Base-by-base conservation (phyloP, 345 rosid species). In the Hirschfeldia incana region DNA sequence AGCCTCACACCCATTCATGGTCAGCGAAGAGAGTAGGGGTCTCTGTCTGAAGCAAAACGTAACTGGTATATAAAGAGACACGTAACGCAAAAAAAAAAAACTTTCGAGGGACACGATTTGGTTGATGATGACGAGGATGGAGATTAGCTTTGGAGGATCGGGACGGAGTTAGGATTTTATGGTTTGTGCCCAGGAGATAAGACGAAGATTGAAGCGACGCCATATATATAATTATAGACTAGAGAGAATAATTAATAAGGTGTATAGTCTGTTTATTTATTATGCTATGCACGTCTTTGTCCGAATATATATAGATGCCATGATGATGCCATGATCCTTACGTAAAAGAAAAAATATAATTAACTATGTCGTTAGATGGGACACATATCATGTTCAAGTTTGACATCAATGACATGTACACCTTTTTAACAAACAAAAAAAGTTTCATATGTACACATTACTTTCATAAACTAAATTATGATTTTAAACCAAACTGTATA, bases 1-100 rank as follows among this genome's bases (percentile, higher is more conserved):
- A 69, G 88, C 86, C 34, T 84, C 79, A 83, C 94, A 88, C 2
- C 98, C 98, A 69, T 89, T 92, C 97, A 91, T 91, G 67, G 88
- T 86, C 55, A 88, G 9, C 4, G 85, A 80, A 82, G 83, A 76
- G 2, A 79, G 26, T 74, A 76, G 81, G 34, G 74, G 60, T 79
- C 84, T 84, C 87, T 86, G 85, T 12, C 57, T 42, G 71, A 75
- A 0, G 0, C n/a, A 37, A 39, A 26, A 34, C 44, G 70, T 62
- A 51, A 33, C 12, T 1, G 46, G 0, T 58, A 28, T 57, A 10
- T 8, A 57, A 34, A 66, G n/a, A 8, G 17, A 6, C 46, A 64
- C 69, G n/a, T 4, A 6, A 67, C 55, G 7, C 32, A 39, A 69
- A 1, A 8, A 30, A 76, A 8, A 30, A 76, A 72, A 80, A 87